Base-by-base conservation (phyloP, 805 yeast species). In the Tetrapisispora arboricola region DNA sequence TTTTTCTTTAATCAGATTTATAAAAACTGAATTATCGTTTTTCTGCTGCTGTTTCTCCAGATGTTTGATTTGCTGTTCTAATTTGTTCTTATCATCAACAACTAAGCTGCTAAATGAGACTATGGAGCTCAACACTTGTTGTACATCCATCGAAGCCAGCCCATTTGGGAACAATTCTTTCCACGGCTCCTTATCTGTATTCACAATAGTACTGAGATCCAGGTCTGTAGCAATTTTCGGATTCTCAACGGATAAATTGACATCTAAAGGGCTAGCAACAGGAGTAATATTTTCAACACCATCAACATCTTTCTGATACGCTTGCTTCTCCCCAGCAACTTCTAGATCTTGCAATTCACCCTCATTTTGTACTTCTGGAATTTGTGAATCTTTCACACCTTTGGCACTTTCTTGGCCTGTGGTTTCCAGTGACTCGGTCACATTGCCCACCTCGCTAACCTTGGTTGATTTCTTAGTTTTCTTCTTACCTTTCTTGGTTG, bases 401-500 rank as follows among this genome's bases (percentile, higher is more conserved):
- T n/a, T n/a, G n/a, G n/a, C 26, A 24, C 8, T 24, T 24, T 24
- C 26, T 8, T 24, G 8, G 26, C 8, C 26, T 24, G 26, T 24
- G n/a, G n/a, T n/a, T n/a, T n/a, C n/a, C n/a, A n/a, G n/a, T n/a
- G n/a, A n/a, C n/a, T n/a, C n/a, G n/a, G n/a, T n/a, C n/a, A n/a
- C 27, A 25, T 11, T 11, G 6, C 4, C 27, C 5, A 11, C 27
- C 12, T 25, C 31, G 28, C 6, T 11, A 15, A 7, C 20, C 4
- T 20, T 20, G 18, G 3, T 48, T 3, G 42, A 45, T 44, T 51
- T 58, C 44, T 49, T 60, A 38, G 49, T 48, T 43, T 54, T 58
- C 44, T 51, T 54, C 36, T 56, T 53, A 29, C 64, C 64, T 32
- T 61, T 53, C 46, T 73, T 70, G 6, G 95, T 86, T 1, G 96